These are phyloP conservation scores for Tetrapisispora nanseiensis DNA, from an alignment of 805 yeast genomes.

Conservation along the genomic window DNA sequence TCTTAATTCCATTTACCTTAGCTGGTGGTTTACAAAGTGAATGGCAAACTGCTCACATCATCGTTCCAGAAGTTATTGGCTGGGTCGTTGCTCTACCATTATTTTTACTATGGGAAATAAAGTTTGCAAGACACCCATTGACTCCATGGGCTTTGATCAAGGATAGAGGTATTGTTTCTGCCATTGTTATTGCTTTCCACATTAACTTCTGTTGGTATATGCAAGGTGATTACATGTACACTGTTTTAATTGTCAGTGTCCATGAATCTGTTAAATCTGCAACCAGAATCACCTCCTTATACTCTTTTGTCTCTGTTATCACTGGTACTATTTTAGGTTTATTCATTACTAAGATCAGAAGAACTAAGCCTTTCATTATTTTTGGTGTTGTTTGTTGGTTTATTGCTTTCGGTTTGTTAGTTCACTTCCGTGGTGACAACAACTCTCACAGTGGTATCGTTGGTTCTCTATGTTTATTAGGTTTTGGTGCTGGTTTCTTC, in stretches of 20 bases:
- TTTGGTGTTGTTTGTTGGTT: slow-evolving; percentile 53
- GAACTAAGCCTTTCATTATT: slow-evolving; percentile 49
- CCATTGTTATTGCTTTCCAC: slow-evolving; percentile 45
- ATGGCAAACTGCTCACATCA: slow-evolving; percentile 50
- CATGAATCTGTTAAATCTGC: slow-evolving; percentile 49
- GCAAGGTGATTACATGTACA: slow-evolving; percentile 57
- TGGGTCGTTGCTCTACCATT: slow-evolving; percentile 41
- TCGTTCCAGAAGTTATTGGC: slow-evolving; percentile 56
- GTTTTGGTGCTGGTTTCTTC: slow-evolving; percentile 68
- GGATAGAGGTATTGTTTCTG: slow-evolving; percentile 61
- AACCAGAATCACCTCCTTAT: slow-evolving; percentile 51
- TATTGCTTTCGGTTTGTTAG: slow-evolving; percentile 49
- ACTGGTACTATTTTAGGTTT: slow-evolving; percentile 52
- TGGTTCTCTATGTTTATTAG: slow-evolving; percentile 54
- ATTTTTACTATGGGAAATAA: slow-evolving; percentile 47
- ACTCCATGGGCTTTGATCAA: slow-evolving; percentile 43
- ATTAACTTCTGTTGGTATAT: slow-evolving; percentile 51
- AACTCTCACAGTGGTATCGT: slow-evolving; percentile 46
- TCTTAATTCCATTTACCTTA: slow-evolving; percentile 58
- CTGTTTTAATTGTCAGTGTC: slow-evolving; percentile 52
- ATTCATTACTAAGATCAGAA: slow-evolving; percentile 38
- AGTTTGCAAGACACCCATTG: slow-evolving; percentile 45
- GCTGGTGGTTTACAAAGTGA: slow-evolving; percentile 46
- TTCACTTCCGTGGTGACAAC: slow-evolving; percentile 43
- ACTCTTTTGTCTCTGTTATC: slow-evolving; percentile 57